Conservation (phyloP, 805 yeast species). For the Ogataea wickerhamii region DNA sequence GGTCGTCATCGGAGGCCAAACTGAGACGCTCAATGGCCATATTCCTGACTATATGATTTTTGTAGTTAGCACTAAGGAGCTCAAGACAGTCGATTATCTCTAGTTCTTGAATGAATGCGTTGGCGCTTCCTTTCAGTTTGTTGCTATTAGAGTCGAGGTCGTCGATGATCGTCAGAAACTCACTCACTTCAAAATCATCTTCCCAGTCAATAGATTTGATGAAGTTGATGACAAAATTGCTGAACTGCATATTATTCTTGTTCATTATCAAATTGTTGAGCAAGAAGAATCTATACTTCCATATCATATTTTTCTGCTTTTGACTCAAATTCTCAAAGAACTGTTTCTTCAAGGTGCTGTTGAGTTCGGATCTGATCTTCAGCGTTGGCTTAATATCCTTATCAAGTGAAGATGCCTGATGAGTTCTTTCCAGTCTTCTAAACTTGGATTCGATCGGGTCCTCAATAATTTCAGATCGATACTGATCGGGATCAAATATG, state of each 20-base stretch:
- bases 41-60: conserved; percentile 67
- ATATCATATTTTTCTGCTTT: conserved; percentile 78
- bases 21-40: conserved; percentile 85
- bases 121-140: conserved; percentile 13
- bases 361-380: conserved; percentile 69
- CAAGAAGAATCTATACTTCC: conserved; percentile 86
- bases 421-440: conserved; percentile 78
- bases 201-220: conserved; percentile 87
- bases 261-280: conserved; percentile 46
- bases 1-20: conserved; percentile 73
- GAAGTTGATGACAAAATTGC: conserved; percentile 51
- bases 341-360: conserved; percentile 66
- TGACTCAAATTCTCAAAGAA: conserved; percentile 79
- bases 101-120: conserved; percentile 31
- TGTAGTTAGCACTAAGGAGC: conserved; percentile 73
- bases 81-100: conserved; percentile 53
- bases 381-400: conserved; percentile 87
- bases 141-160: conserved; percentile 23
- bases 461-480: conserved; percentile 37
- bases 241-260: conserved; percentile 33
- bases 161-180: conserved; percentile 51
- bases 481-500: conserved; percentile 69
- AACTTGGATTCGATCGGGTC: conserved; percentile 90
- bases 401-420: conserved; percentile 72
- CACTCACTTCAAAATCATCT: conserved; percentile 74